Conservation (phyloP, 768 basidiomycete genomes). For the Kwoniella heveanensis region DNA sequence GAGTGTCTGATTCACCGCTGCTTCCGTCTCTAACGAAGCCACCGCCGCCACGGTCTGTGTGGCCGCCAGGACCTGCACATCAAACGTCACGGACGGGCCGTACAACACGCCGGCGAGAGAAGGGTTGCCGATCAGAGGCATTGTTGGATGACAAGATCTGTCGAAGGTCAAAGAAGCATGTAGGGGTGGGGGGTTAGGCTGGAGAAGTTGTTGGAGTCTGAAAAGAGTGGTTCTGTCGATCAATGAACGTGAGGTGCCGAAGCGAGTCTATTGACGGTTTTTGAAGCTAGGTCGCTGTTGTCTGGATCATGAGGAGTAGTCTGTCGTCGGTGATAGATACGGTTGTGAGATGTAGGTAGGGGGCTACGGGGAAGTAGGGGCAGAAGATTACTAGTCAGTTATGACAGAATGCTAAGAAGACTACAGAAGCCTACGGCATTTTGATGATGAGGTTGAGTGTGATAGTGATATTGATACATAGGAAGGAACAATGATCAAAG, state of each 20-base stretch:
- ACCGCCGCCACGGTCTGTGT: constrained; percentile 11
- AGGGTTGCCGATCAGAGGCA: constrained; percentile 41
- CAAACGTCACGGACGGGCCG: constrained; percentile 7
- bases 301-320: background rate
- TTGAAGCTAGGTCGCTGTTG: background rate
- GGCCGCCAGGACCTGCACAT: constrained; percentile 3
- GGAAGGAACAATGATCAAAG: background rate
- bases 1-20: constrained; percentile 22
- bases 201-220: no score
- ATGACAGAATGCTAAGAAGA: constrained; percentile 1
- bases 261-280: background rate
- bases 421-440: background rate
- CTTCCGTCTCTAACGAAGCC: constrained; percentile 1
- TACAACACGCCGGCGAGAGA: constrained; percentile 21
- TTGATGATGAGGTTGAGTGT: background rate
- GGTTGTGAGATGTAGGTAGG: background rate
- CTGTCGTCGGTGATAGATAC: background rate
- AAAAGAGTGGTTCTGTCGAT: background rate
- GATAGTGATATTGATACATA: no score
- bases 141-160: background rate
- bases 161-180: background rate
- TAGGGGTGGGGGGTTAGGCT: background rate
- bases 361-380: constrained; percentile 4
- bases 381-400: background rate
- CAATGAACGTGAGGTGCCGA: constrained; percentile 1